phyloP scores from a whole-genome alignment of 805 yeast genomes.

The Yarrowia keelungensis region DNA sequence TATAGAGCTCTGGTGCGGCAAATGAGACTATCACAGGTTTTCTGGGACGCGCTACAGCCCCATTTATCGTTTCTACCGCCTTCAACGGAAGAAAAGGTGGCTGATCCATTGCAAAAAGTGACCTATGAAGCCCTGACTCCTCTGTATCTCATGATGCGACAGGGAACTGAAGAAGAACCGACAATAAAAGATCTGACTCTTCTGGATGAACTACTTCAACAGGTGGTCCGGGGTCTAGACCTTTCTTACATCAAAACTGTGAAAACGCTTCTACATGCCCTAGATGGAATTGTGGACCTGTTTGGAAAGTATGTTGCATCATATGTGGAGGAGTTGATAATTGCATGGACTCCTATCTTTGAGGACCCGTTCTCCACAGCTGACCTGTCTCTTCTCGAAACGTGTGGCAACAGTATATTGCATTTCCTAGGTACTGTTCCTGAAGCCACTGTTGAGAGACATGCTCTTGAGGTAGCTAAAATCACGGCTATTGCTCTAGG shows the following conservation, averaged over 20 bases:
- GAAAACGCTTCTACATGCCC: constrained; percentile 19
- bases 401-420: constrained; percentile 12
- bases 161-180: background rate
- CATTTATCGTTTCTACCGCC: constrained; percentile 50
- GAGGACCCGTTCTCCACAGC: constrained; percentile 34
- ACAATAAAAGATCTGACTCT: constrained; percentile 14
- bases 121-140: constrained; percentile 15
- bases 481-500: constrained; percentile 5
- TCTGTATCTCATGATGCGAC: constrained; percentile 19
- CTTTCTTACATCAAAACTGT: constrained; percentile 6
- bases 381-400: constrained; percentile 4
- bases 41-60: constrained; percentile 47
- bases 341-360: constrained; percentile 23
- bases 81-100: constrained; percentile 11
- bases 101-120: constrained; percentile 7
- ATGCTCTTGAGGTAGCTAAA: constrained; percentile 17
- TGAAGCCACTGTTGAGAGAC: background rate
- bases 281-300: constrained; percentile 11
- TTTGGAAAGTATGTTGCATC: constrained; percentile 23
- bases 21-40: constrained; percentile 47
- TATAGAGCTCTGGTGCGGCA: constrained; percentile 35
- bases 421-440: constrained; percentile 21
- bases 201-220: constrained; percentile 16
- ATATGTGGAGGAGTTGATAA: background rate
- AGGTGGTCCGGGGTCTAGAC: constrained; percentile 16